A percentile compares a stretch with the other conserved stretches of the same genome.
Conservation (phyloP, 169 alveolate species). For the Eimeria praecox region DNA sequence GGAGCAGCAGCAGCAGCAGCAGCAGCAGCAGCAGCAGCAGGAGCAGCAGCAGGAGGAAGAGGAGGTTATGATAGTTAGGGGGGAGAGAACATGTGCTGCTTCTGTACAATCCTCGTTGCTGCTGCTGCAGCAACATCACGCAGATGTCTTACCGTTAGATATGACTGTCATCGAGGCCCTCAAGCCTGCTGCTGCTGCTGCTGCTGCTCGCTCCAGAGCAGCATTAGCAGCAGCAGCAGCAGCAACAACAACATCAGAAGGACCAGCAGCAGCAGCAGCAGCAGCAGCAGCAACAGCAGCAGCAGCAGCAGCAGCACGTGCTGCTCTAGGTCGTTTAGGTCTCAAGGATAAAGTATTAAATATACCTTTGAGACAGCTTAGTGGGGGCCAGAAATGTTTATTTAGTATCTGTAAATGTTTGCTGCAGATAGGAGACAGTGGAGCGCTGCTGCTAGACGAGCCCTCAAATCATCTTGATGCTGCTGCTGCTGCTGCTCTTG, state of each 20-base stretch:
- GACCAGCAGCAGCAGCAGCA: slow-evolving; percentile 6
- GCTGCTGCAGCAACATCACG: slow-evolving; percentile 66
- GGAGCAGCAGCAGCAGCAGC: not conserved
- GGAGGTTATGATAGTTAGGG: not conserved
- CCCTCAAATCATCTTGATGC: slow-evolving; percentile 96
- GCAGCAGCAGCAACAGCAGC: slow-evolving; percentile 39
- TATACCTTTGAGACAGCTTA: slow-evolving; percentile 79
- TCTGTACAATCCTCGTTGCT: slow-evolving; percentile 22
- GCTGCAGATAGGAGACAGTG: slow-evolving; percentile 79
- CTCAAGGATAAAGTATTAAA: slow-evolving; percentile 25
- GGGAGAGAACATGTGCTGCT: slow-evolving; percentile 22
- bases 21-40: slow-evolving; percentile 55
- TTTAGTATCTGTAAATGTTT: slow-evolving; percentile 88
- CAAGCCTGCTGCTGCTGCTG: slow-evolving; percentile 33
- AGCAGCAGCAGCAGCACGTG: slow-evolving; percentile 21
- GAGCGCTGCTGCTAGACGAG: slow-evolving; percentile 93
- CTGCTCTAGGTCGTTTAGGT: slow-evolving; percentile 30
- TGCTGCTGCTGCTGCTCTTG: slow-evolving; percentile 85
- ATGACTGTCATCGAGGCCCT: not conserved
- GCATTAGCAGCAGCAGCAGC: slow-evolving; percentile 43
- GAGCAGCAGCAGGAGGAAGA: slow-evolving; percentile 51
- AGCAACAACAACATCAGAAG: not conserved
- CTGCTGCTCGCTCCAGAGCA: no score
- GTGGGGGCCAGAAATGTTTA: slow-evolving; percentile 94
- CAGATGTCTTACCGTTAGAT: slow-evolving; percentile 51